Percentiles rank a stretch among this genome's conserved stretches.
Evolutionary conservation across 176 grass and related monocot genomes (phyloP).

Genomic region (Bromus sterilis): DNA sequence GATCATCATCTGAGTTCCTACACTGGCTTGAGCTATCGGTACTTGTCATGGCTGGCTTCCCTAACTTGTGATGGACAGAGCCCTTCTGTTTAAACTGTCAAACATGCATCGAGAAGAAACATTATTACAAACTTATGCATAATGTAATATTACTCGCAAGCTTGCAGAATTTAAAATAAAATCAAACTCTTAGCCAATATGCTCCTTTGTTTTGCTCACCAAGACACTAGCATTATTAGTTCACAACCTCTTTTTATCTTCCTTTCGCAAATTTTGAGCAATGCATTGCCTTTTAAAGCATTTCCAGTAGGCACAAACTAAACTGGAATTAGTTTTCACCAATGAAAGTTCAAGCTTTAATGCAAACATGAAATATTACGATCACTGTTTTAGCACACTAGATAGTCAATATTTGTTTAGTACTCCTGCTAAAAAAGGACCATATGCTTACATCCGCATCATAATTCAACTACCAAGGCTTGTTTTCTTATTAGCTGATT

Average conservation of each 20-base stretch:
- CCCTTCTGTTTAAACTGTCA: conserved; percentile 68
- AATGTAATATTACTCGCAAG: background rate
- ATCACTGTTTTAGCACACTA: background rate
- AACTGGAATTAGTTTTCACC: background rate
- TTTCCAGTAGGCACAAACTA: no score
- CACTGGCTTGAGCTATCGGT: conserved; percentile 64
- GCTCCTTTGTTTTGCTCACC: background rate
- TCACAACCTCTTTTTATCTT: background rate
- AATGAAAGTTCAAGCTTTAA: background rate
- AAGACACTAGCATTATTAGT: background rate
- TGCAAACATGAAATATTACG: background rate
- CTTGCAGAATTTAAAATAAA: background rate
- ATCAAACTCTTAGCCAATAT: background rate
- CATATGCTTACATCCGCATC: background rate
- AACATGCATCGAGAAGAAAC: background rate
- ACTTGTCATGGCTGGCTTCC: conserved; percentile 60
- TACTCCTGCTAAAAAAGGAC: no score
- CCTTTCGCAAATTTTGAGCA: background rate
- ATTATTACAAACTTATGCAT: background rate
- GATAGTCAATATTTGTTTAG: no score
- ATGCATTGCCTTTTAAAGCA: background rate
- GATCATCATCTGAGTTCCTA: no score
- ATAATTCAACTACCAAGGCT: background rate
- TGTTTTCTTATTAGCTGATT: background rate
- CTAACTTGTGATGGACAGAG: conserved; percentile 54